These are phyloP conservation scores for Boletus reticuloceps DNA, from an alignment of 768 basidiomycete species.

Conservation along the genomic window DNA sequence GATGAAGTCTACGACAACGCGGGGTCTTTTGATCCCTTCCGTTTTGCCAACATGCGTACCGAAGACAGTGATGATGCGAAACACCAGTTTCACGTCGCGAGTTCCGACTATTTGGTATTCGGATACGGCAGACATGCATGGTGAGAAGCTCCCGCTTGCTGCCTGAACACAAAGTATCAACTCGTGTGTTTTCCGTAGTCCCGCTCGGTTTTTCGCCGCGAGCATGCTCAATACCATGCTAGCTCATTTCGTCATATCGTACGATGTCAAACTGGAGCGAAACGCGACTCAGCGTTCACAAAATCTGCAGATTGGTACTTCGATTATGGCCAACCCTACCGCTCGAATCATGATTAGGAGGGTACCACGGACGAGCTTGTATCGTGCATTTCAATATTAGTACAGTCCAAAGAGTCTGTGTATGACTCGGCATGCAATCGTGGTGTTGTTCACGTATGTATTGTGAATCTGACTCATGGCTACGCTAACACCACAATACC, in stretches of 20 bases:
- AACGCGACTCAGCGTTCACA: background rate
- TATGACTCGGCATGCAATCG: too few species aligned
- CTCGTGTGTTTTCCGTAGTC: background rate
- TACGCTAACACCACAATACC: too few species aligned
- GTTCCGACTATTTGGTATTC: conserved; percentile 35
- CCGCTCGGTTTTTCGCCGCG: conserved; percentile 14
- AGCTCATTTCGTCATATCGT: conserved; percentile 14
- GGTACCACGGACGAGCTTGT: background rate
- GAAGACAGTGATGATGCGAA: conserved; percentile 30
- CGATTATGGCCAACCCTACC: conserved; percentile 1
- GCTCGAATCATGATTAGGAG: conserved; percentile 16
- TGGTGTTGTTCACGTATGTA: too few species aligned
- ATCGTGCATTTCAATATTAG: too few species aligned
- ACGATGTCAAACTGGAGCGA: conserved; percentile 19
- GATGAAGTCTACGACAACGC: conserved; percentile 32
- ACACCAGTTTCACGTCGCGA: conserved; percentile 34
- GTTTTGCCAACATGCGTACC: conserved; percentile 39
- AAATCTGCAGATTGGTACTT: background rate
- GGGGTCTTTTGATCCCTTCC: conserved; percentile 22
- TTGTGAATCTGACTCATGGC: too few species aligned
- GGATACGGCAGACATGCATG: conserved; percentile 28
- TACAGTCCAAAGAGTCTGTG: too few species aligned
- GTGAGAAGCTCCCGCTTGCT: background rate
- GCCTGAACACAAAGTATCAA: too few species aligned
- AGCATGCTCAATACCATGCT: conserved; percentile 12